These are phyloP conservation scores for Eucalyptus regnans DNA, from an alignment of 345 rosid species.

Conservation along the genomic window DNA sequence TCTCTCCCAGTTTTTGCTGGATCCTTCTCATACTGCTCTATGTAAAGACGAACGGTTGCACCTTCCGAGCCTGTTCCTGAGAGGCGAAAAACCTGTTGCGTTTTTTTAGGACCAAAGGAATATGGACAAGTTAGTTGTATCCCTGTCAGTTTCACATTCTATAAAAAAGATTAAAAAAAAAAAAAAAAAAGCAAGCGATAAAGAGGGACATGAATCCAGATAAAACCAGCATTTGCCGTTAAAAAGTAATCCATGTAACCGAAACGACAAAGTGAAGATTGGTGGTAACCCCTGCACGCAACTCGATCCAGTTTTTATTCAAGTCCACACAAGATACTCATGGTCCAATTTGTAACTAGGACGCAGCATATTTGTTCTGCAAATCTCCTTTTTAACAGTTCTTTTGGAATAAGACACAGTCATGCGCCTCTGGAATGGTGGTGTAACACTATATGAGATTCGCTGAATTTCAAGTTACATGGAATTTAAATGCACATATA, in stretches of 20 bases:
- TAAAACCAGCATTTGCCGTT: background rate
- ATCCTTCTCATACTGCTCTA: constrained; percentile 95
- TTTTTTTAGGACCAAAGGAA: background rate
- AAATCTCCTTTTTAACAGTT: background rate
- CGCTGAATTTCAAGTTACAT: background rate
- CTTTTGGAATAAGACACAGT: background rate
- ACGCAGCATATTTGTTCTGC: background rate
- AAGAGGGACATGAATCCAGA: background rate
- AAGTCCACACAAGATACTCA: background rate
- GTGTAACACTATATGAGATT: background rate
- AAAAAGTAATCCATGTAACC: background rate
- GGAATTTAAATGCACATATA: background rate
- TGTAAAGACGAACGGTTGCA: constrained; percentile 90
- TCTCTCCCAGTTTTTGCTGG: constrained; percentile 80
- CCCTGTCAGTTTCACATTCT: background rate
- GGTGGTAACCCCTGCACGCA: background rate
- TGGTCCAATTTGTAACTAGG: background rate
- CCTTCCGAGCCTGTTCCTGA: constrained; percentile 99
- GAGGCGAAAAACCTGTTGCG: constrained; percentile 71
- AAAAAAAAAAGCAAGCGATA: background rate
- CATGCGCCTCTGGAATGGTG: background rate
- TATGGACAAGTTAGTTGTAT: background rate
- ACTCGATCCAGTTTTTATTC: background rate
- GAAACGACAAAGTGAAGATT: background rate
- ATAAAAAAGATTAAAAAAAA: background rate